Evolutionary conservation across 192 early-diverging fungal genomes (phyloP).

Genomic region (Backusella morwellensis): DNA sequence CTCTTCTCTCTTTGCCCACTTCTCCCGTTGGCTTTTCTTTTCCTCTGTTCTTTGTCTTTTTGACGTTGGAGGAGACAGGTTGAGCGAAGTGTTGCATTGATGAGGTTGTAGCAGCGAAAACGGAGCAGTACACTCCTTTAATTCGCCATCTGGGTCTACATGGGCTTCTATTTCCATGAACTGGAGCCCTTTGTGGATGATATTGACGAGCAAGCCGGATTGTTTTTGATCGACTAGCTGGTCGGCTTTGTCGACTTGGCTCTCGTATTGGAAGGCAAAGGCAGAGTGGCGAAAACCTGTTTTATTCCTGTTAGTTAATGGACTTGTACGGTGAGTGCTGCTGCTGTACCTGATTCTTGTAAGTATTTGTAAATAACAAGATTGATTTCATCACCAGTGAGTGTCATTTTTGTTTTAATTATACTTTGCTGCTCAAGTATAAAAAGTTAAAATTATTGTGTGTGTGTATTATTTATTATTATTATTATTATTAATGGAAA

Average conservation of each 20-base stretch:
- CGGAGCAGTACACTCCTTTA: conserved; percentile 67
- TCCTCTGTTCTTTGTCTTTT: conserved; percentile 15
- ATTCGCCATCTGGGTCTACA: conserved; percentile 80
- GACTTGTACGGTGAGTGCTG: no score
- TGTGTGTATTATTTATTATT: no score
- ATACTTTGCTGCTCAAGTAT: neutral
- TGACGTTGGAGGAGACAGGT: conserved; percentile 19
- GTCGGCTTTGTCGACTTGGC: conserved; percentile 66
- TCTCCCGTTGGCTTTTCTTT: conserved; percentile 45
- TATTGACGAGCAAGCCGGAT: conserved; percentile 79
- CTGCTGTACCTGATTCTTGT: conserved; percentile 70
- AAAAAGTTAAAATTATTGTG: no score
- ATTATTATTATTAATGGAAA: no score
- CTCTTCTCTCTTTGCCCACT: conserved; percentile 36
- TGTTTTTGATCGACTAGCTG: conserved; percentile 61
- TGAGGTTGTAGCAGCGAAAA: conserved; percentile 67
- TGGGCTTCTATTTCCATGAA: conserved; percentile 91
- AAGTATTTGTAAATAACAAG: conserved; percentile 87
- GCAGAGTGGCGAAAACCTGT: conserved; percentile 83
- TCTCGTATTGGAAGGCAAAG: conserved; percentile 86
- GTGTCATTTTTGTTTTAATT: conserved; percentile 47
- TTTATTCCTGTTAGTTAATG: no score
- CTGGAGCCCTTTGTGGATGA: conserved; percentile 90
- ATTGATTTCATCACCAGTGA: conserved; percentile 86
- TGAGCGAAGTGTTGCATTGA: conserved; percentile 48